Evolutionary conservation across 345 rosid genomes (phyloP), one percentile per base, ranked within the genome.

Genomic region (Melaleuca quinquenervia): DNA sequence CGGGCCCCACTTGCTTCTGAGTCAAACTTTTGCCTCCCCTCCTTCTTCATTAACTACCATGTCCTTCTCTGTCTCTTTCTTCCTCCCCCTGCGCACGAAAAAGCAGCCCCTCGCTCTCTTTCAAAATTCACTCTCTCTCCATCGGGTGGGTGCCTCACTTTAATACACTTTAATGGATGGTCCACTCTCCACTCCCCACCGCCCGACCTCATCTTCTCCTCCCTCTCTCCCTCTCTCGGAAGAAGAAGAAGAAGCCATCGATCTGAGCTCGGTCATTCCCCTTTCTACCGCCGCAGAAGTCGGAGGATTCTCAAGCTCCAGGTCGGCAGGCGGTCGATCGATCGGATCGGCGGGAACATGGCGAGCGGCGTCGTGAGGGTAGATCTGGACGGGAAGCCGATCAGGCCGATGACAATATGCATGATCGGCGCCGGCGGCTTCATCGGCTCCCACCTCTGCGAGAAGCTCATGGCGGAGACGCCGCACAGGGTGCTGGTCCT

Each of bases 391-490:
- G 96, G 98, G 8, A 94, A n/a, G 53, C 95, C 95, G 87, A 93
- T 96, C 60, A 93, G 90, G 90, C 92, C 95, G 86, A 89, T 94
- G 48, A 95, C 99, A 20, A 94, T 96, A 84, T 95, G 98, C 91
- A 94, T 97, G 98, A 97, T 97, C 88, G 98, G 99, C 1, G 99
- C 99, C 83, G 99, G 99, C 24, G 98, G 99, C 49, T 97, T 97
- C 94, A 97, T 97, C 64, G 99, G 99, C 16, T 97, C 99, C 11
- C 98, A 97, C 87, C 97, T 97, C 26, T 97, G 99, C 82, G 98
- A 97, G 90, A 94, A 96, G 90, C 87, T 97, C 50, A 82, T 97
- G 91, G 32, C 51, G 50, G 97, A 97, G 91, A 97, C 98, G 20
- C 95, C 92, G 15, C 98, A 97, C 89, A 91, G 90, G 93, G 96